These are phyloP conservation scores for Colletotrichum sp. DNA, from an alignment of 2,329 filamentous ascomycete genomes.

Conservation along the genomic window DNA sequence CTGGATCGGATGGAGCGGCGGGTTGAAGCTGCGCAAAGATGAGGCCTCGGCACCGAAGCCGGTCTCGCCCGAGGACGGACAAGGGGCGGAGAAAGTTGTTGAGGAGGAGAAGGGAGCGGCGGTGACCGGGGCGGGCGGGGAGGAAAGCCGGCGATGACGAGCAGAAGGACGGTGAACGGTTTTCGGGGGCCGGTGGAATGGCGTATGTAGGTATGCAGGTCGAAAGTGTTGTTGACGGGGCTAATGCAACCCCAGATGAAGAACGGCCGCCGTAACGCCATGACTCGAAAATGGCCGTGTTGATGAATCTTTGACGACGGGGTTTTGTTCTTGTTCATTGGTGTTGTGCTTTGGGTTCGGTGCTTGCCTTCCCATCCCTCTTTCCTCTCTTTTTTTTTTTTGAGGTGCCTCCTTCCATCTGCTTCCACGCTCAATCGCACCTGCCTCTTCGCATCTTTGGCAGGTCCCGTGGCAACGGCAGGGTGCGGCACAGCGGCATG, in stretches of 20 bases:
- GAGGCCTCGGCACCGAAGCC: neutral
- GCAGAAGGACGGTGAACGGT: neutral
- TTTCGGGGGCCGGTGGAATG: neutral
- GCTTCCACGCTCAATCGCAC: neutral
- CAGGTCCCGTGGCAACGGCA: slow-evolving; percentile 3
- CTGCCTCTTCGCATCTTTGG: neutral
- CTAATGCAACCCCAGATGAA: neutral
- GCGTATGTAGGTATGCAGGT: neutral
- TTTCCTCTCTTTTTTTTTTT: neutral
- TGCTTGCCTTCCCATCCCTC: neutral
- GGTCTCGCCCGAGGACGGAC: slow-evolving; percentile 5
- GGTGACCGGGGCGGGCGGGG: neutral
- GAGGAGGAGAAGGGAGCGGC: neutral
- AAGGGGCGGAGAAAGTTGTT: neutral
- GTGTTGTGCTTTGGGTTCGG: neutral
- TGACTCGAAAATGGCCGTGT: neutral
- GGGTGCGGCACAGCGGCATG: neutral
- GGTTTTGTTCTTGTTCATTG: no score
- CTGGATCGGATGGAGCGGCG: slow-evolving; percentile 22
- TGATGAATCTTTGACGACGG: neutral
- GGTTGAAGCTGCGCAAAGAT: slow-evolving; percentile 10
- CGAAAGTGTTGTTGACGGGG: neutral
- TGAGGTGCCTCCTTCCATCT: neutral
- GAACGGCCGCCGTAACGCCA: neutral
- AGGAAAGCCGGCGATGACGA: neutral